phyloP scores from a whole-genome alignment of 352 stramenopile species.

The Phytopythium delawarense region DNA sequence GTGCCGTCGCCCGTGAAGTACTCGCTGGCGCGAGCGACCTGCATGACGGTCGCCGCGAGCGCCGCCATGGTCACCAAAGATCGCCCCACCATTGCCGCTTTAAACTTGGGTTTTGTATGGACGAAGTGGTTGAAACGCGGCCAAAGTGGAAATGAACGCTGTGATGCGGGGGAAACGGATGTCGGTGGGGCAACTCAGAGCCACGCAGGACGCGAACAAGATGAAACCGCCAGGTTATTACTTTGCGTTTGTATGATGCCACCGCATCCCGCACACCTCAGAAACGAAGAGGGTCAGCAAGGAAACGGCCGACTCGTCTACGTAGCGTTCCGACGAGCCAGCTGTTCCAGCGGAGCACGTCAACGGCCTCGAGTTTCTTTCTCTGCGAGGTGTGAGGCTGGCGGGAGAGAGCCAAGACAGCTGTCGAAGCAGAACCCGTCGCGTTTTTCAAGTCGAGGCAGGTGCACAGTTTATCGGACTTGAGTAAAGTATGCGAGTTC shows the following conservation, averaged over 20 bases:
- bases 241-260: slow-evolving; percentile 2
- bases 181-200: slow-evolving; percentile 1
- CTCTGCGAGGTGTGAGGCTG: not conserved
- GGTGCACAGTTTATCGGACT: not conserved
- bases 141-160: slow-evolving; percentile 18
- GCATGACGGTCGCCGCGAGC: slow-evolving; percentile 6
- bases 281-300: not conserved
- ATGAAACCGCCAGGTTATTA: not conserved
- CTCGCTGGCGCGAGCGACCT: slow-evolving; percentile 12
- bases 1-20: slow-evolving; percentile 42
- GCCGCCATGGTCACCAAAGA: slow-evolving; percentile 11
- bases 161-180: not conserved
- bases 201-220: slow-evolving; percentile 6
- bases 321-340: slow-evolving; percentile 2
- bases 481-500: not conserved
- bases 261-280: slow-evolving; percentile 8
- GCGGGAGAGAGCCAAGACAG: not conserved
- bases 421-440: not conserved
- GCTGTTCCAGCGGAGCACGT: not conserved
- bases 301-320: slow-evolving; percentile 3
- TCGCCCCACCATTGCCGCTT: not conserved
- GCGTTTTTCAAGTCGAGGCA: not conserved
- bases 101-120: not conserved
- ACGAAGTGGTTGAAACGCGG: not conserved
- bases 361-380: not conserved